Evolutionary conservation across 129 eudicot genomes (phyloP).

Genomic region (Flaveria robusta): DNA sequence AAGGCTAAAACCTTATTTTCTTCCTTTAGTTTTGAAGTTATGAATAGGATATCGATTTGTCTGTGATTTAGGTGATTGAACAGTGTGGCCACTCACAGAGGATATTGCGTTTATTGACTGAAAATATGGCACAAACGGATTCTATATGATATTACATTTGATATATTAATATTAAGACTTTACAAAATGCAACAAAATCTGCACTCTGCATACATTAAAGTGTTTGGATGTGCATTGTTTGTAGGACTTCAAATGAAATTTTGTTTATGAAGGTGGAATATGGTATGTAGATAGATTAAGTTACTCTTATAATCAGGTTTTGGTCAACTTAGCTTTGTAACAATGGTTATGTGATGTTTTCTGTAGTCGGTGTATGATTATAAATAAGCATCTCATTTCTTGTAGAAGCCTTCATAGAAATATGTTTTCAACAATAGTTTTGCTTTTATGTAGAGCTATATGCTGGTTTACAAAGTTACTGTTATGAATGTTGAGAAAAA

Average conservation of each 20-base stretch:
- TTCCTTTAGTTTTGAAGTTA: not conserved
- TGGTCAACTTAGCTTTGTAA: not conserved
- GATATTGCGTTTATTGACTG: not conserved
- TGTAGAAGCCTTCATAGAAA: not conserved
- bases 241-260: not conserved
- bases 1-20: too few species aligned
- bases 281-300: not conserved
- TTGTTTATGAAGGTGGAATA: not conserved
- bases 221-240: not conserved
- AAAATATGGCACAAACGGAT: not conserved
- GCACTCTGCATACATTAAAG: too few species aligned
- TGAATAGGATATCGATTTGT: conserved; percentile 3
- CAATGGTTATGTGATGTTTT: conserved; percentile 5
- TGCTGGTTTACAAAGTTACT: not conserved
- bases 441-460: not conserved
- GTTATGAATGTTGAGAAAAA: too few species aligned
- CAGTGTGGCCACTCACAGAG: conserved; percentile 3
- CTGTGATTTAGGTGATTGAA: not conserved
- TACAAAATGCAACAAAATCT: not conserved
- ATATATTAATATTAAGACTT: not conserved
- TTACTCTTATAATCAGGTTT: not conserved
- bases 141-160: not conserved
- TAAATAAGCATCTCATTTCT: not conserved
- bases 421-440: not conserved
- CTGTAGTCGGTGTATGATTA: not conserved